Evolutionary conservation across 352 stramenopile genomes (phyloP).

Genomic region (Phytophthora multivora): DNA sequence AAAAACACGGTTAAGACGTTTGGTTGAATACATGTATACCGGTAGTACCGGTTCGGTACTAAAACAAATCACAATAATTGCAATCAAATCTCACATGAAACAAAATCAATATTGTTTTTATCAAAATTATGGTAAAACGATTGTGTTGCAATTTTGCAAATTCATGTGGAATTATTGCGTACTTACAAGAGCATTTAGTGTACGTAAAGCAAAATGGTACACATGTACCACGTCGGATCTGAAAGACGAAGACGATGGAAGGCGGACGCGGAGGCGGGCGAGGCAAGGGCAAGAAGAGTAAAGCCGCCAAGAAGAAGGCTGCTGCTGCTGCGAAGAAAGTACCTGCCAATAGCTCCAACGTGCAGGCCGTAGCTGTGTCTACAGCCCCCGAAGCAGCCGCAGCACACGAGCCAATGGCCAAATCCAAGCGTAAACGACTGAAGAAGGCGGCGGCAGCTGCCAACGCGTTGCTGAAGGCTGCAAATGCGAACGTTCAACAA

Average conservation of each 20-base stretch:
- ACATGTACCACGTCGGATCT: background rate
- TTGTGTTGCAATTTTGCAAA: too few relatives aligned
- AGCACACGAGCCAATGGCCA: slow-evolving; percentile 14
- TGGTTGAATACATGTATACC: too few relatives aligned
- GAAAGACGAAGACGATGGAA: slow-evolving; percentile 19
- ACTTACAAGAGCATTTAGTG: background rate
- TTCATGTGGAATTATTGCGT: background rate
- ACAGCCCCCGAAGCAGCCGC: background rate
- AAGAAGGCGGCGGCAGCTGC: slow-evolving; percentile 18
- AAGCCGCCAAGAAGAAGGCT: slow-evolving; percentile 25
- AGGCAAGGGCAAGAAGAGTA: slow-evolving; percentile 39
- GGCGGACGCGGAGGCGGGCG: slow-evolving; percentile 23
- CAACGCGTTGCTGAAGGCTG: background rate
- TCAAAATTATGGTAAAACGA: too few relatives aligned
- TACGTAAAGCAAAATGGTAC: background rate
- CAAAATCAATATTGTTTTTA: too few relatives aligned
- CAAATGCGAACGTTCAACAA: slow-evolving; percentile 1
- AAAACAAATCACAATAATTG: too few relatives aligned
- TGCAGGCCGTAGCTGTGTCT: slow-evolving; percentile 14
- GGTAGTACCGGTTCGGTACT: too few relatives aligned
- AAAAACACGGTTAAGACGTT: too few relatives aligned
- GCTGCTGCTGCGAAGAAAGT: slow-evolving; percentile 26
- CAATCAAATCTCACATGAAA: too few relatives aligned
- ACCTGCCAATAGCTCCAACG: slow-evolving; percentile 3
- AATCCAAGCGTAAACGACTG: slow-evolving; percentile 38